Evolutionary conservation across 345 rosid genomes (phyloP), one percentile per base, ranked within the genome.

Genomic region (Pistacia atlantica): DNA sequence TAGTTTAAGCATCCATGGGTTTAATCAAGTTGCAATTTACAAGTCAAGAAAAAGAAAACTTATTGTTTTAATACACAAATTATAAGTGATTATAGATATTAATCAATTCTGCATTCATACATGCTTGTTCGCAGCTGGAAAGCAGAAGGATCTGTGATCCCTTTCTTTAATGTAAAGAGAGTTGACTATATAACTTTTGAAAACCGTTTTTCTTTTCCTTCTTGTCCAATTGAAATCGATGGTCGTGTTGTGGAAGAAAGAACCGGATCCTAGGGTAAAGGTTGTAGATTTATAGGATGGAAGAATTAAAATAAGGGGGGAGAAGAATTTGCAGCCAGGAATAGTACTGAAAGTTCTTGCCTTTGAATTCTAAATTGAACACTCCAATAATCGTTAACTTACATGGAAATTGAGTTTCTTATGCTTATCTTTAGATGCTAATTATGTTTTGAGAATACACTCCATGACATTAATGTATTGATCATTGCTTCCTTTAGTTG

Each of bases 121-220:
- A 14, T 13, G 49, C 71, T 3, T 67, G 7, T 4, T 22, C 61
- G 10, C 16, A 13, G 22, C 52, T n/a, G 61, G 48, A 55, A 74
- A 62, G 49, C 33, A 20, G 28, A 70, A 46, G 63, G 61, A 52
- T 74, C 56, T 74, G 11, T 12, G 58, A n/a, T 62, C 16, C 17
- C 8, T 60, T 46, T 48, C 66, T 46, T 67, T 52, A 8, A 7
- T 60, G 63, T 55, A 38, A 31, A 61, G 37, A 51, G 18, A 25
- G 66, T 78, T 55, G 79, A 82, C 80, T 18, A n/a, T 3, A 17
- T 65, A 14, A 33, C n/a, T 14, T 81, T 81, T 56, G 18, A 5
- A 10, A 14, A 42, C 46, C 22, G 4, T 22, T 33, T 69, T 5
- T 60, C 35, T 16, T 42, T 56, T 25, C 13, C 18, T 31, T 46